These are phyloP conservation scores for Leccinum subrobustum DNA, from an alignment of 1,284 basidiomycete genomes.

Conservation along the genomic window DNA sequence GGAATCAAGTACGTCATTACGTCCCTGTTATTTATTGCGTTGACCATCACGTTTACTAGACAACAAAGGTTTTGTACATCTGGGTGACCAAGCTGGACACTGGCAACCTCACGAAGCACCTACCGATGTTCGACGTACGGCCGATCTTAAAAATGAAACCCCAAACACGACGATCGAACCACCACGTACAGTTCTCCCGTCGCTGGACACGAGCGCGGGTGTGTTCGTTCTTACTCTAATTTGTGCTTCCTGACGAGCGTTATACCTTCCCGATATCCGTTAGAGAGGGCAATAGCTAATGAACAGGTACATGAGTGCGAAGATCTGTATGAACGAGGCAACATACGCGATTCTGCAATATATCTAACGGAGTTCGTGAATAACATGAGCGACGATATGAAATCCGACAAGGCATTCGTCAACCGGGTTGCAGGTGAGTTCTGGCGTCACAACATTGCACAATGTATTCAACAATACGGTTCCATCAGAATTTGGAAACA, in stretches of 20 bases:
- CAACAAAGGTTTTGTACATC: not conserved
- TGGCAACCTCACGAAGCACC: not conserved
- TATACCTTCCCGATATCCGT: not conserved
- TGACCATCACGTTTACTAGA: not conserved
- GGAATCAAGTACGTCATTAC: not conserved
- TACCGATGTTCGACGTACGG: not conserved
- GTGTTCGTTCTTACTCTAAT: not conserved
- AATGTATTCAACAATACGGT: not conserved
- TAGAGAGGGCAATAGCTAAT: not conserved
- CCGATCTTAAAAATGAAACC: not conserved
- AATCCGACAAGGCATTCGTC: not conserved
- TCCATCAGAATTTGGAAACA: not conserved
- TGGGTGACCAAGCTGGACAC: not conserved
- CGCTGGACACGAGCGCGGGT: not conserved
- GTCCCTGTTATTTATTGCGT: not conserved
- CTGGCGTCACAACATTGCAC: not conserved
- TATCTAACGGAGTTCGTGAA: not conserved
- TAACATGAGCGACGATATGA: not conserved
- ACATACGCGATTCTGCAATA: not conserved
- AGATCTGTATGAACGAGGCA: not conserved
- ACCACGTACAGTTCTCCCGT: not conserved
- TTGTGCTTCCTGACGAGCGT: not conserved
- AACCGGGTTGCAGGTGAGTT: not conserved
- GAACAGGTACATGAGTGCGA: slow-evolving; percentile 1
- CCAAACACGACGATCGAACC: not conserved